These are phyloP conservation scores for Fusarium sp. DNA, from an alignment of 2,329 filamentous ascomycete species.

Conservation along the genomic window DNA sequence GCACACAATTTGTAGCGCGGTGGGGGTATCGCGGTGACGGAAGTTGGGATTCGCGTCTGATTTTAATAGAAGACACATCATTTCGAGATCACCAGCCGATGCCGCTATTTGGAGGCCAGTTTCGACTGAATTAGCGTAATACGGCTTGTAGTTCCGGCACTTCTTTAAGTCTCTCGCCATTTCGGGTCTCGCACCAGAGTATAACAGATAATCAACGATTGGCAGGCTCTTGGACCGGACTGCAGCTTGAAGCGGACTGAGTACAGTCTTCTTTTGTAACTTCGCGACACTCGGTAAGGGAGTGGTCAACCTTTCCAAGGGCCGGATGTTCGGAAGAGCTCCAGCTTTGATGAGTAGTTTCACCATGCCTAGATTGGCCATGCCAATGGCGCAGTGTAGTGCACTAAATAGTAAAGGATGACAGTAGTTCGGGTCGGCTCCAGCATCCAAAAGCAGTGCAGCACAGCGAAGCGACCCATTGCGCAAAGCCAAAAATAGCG, in stretches of 20 bases:
- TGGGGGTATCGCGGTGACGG: no score
- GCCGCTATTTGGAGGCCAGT: not conserved
- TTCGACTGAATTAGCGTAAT: not conserved
- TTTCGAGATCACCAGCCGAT: not conserved
- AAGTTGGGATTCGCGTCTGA: no score
- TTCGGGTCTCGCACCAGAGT: not conserved
- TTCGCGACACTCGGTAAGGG: fast-evolving
- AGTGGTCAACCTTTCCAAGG: fast-evolving
- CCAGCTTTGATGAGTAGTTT: not conserved
- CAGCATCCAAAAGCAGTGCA: fast-evolving
- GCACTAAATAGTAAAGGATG: not conserved
- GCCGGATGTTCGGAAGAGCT: not conserved
- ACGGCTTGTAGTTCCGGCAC: fast-evolving
- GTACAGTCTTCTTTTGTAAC: not conserved
- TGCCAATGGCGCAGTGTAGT: not conserved
- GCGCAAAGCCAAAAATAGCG: not conserved
- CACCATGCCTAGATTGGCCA: fast-evolving
- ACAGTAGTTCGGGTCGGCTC: not conserved
- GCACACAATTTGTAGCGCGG: no score
- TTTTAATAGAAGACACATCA: not conserved
- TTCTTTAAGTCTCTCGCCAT: fast-evolving
- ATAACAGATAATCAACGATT: not conserved
- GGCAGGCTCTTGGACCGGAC: fast-evolving
- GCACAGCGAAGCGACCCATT: not conserved
- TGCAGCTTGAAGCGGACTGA: not conserved